Conservation (phyloP, 2,329 filamentous ascomycete species). For the Fusarium transvaalense region DNA sequence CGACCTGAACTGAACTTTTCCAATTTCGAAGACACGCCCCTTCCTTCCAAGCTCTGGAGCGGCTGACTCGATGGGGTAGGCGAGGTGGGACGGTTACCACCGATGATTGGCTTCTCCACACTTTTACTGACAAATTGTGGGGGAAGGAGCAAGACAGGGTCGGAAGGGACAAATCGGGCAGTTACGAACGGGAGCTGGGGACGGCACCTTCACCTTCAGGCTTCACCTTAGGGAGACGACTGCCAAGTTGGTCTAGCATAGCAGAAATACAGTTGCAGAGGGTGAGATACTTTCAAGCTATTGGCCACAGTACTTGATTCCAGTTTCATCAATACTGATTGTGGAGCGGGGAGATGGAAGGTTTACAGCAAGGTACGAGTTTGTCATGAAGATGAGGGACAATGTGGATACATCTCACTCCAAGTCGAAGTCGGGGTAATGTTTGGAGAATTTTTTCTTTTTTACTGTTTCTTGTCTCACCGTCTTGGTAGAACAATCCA, state of each 20-base stretch:
- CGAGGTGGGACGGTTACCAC: constrained; percentile 7
- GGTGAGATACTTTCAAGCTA: neutral
- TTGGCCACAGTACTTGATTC: neutral
- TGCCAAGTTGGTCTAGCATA: constrained; percentile 6
- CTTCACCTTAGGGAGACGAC: constrained; percentile 8
- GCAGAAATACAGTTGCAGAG: neutral
- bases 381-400: constrained; percentile 25
- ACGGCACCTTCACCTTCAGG: constrained; percentile 24
- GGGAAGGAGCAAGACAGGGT: constrained; percentile 31
- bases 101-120: constrained; percentile 49
- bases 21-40: constrained; percentile 28
- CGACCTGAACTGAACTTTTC: constrained; percentile 28
- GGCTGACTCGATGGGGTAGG: constrained; percentile 40
- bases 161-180: constrained; percentile 37
- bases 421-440: constrained; percentile 36
- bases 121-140: constrained; percentile 45
- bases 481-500: neutral
- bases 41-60: constrained; percentile 1
- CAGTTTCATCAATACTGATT: constrained; percentile 6
- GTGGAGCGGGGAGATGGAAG: constrained; percentile 15
- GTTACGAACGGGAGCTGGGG: constrained; percentile 32
- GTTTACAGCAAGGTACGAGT: neutral
- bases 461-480: neutral
- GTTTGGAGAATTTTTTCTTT: constrained; percentile 29
- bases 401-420: constrained; percentile 25